Evolutionary conservation across 2,329 filamentous ascomycete genomes (phyloP).

Genomic region (Rhynchosporium graminicola): DNA sequence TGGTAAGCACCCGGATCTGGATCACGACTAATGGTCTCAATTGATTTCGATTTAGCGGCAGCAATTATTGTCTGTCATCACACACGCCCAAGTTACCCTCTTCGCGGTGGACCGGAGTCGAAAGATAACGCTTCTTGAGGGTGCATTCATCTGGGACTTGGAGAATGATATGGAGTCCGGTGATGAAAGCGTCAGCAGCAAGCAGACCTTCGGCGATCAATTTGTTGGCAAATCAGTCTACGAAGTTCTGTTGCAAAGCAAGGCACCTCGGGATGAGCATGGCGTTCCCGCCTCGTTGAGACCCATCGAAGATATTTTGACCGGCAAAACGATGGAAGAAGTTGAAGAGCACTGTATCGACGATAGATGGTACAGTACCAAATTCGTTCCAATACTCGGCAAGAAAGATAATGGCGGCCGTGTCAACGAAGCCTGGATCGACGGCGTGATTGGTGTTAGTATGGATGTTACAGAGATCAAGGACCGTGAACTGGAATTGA

Average conservation of each 20-base stretch:
- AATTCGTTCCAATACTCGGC: conserved; percentile 65
- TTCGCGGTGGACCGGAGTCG: conserved; percentile 68
- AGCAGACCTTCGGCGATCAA: conserved; percentile 30
- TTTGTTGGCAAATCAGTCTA: conserved; percentile 63
- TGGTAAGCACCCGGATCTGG: conserved; percentile 38
- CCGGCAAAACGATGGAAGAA: conserved; percentile 60
- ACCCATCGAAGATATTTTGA: conserved; percentile 64
- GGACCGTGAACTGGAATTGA: conserved; percentile 61
- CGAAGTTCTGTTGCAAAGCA: conserved; percentile 56
- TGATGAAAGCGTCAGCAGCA: conserved; percentile 41
- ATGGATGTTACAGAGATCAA: conserved; percentile 78
- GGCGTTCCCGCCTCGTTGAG: conserved; percentile 49
- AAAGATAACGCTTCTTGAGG: conserved; percentile 69
- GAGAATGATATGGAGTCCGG: conserved; percentile 37
- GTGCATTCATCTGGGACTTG: conserved; percentile 57
- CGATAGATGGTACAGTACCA: conserved; percentile 69
- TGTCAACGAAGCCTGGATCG: conserved; percentile 53
- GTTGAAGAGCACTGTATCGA: conserved; percentile 57
- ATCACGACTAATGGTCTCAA: background rate
- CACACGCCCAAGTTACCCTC: conserved; percentile 73
- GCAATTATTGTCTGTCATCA: conserved; percentile 71
- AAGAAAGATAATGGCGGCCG: conserved; percentile 56
- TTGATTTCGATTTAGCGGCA: conserved; percentile 45
- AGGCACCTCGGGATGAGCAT: conserved; percentile 28
- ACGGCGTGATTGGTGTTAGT: conserved; percentile 76